phyloP scores from a whole-genome alignment of 208 protist genomes.

The Kentomonas sorsogonicus region DNA sequence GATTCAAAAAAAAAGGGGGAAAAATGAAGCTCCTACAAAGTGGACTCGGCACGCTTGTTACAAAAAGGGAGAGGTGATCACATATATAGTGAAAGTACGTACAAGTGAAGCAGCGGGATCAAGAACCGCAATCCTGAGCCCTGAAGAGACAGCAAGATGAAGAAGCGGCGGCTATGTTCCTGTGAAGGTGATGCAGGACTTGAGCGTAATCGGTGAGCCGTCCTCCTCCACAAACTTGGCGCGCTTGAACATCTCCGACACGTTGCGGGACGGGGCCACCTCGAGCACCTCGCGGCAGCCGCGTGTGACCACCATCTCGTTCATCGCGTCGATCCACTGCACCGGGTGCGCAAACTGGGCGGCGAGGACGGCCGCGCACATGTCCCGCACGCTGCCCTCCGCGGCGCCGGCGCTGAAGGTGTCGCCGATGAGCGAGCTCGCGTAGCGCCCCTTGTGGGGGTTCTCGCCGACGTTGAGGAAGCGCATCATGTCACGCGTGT shows the following conservation, averaged over 20 bases:
- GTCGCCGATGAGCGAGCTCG: constrained; percentile 31
- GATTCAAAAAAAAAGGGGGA: too few species aligned
- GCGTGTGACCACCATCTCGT: constrained; percentile 41
- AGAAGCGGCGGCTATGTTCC: too few species aligned
- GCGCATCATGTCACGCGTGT: constrained; percentile 31
- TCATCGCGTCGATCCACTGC: constrained; percentile 79
- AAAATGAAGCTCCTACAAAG: too few species aligned
- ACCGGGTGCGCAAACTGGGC: constrained; percentile 77
- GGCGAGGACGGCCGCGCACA: constrained; percentile 66
- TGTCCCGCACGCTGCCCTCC: constrained; percentile 46
- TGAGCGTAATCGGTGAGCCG: background rate
- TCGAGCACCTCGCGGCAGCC: constrained; percentile 44
- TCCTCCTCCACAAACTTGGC: constrained; percentile 23
- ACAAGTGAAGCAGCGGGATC: background rate
- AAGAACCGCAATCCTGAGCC: background rate
- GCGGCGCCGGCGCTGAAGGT: constrained; percentile 35
- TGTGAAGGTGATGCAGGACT: too few species aligned
- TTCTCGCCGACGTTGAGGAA: constrained; percentile 80
- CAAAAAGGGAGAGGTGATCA: too few species aligned
- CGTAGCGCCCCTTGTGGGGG: constrained; percentile 64
- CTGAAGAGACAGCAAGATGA: too few species aligned
- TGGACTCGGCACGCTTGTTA: too few species aligned
- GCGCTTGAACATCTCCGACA: constrained; percentile 72
- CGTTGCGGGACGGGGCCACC: constrained; percentile 49
- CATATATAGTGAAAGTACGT: constrained; percentile 23